Evolutionary conservation across 371 early-diverging fungal species (phyloP).

Genomic region (Chytridiales sp.): DNA sequence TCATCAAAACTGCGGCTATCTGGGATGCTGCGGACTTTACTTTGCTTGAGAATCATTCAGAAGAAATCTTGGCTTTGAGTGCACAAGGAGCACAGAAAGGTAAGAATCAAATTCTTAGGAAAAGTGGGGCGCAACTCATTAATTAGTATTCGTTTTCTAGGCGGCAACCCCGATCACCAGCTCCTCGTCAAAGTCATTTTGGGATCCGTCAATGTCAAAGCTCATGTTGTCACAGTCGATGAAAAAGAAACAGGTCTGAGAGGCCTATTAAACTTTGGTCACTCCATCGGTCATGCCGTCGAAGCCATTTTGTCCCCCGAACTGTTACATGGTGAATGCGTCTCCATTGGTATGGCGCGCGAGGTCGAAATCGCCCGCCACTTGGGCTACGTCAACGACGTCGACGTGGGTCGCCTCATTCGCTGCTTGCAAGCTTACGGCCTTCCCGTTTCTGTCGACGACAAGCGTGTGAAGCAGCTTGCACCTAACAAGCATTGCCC

Average conservation of each 20-base stretch:
- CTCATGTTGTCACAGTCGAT: constrained; percentile 91
- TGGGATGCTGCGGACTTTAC: constrained; percentile 85
- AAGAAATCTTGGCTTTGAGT: constrained; percentile 52
- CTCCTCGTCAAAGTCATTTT: constrained; percentile 78
- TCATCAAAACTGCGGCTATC: constrained; percentile 97
- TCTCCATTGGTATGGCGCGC: constrained; percentile 90
- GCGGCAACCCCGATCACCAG: constrained; percentile 39
- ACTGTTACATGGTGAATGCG: constrained; percentile 95
- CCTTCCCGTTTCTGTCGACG: constrained; percentile 80
- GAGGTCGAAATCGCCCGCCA: constrained; percentile 93
- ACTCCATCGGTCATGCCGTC: constrained; percentile 95
- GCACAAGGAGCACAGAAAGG: constrained; percentile 4
- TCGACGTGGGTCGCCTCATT: constrained; percentile 84
- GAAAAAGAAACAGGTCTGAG: constrained; percentile 95
- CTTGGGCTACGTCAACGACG: constrained; percentile 83
- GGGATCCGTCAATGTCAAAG: constrained; percentile 89
- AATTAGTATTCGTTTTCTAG: constrained; percentile 1
- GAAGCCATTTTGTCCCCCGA: constrained; percentile 90
- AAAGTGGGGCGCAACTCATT: background rate
- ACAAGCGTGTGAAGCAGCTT: constrained; percentile 65
- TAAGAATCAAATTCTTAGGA: background rate
- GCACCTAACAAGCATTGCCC: constrained; percentile 53
- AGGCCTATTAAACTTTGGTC: constrained; percentile 95
- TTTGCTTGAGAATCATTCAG: constrained; percentile 81
- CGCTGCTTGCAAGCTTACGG: constrained; percentile 86